Conservation (phyloP, 1,284 basidiomycete genomes). For the Apiotrichum mycotoxinovorans region DNA sequence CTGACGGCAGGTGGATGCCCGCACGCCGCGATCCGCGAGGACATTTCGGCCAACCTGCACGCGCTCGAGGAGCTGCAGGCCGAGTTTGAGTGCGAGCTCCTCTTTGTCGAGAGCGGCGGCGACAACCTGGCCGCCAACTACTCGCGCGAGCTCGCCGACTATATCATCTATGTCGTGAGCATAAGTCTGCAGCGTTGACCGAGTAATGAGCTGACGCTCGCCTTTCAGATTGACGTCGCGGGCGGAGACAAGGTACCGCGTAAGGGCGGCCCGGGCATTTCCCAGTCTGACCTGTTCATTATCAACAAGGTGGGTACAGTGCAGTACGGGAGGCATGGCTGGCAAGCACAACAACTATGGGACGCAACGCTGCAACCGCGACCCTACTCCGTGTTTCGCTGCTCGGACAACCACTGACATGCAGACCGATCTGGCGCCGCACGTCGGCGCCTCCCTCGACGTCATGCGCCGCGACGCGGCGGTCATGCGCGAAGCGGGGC, state of each 20-base stretch:
- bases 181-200: too few species aligned
- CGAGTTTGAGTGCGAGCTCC: conserved; percentile 74
- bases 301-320: conserved; percentile 75
- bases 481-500: conserved; percentile 88
- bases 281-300: conserved; percentile 81
- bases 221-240: conserved; percentile 60
- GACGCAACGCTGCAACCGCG: too few species aligned
- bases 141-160: conserved; percentile 91
- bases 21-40: conserved; percentile 92
- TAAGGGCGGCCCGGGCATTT: conserved; percentile 96
- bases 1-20: conserved; percentile 70
- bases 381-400: too few species aligned
- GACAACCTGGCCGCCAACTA: conserved; percentile 98
- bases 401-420: too few species aligned
- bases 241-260: conserved; percentile 98
- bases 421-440: conserved; percentile 84
- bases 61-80: conserved; percentile 93
- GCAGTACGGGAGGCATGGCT: neutral
- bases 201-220: too few species aligned
- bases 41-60: conserved; percentile 94
- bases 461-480: conserved; percentile 94
- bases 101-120: conserved; percentile 92
- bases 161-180: conserved; percentile 88
- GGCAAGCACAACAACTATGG: too few species aligned
- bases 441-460: conserved; percentile 88